Conservation (phyloP, 441 rosid species). For the Syzygium syzygioides region DNA sequence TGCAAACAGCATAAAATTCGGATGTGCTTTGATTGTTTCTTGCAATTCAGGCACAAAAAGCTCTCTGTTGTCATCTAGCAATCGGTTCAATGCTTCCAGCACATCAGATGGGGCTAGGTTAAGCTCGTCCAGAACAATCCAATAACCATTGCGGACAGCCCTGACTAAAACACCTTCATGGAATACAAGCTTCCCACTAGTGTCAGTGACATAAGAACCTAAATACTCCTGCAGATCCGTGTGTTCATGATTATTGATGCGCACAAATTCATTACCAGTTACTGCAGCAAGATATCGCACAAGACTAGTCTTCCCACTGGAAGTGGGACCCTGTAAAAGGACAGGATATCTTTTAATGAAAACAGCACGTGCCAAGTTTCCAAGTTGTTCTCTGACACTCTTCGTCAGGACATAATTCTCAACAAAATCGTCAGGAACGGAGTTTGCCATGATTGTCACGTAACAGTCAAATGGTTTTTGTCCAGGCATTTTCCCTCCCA, state of each 20-base stretch:
- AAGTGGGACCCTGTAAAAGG: conserved; percentile 96
- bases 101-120: conserved; percentile 99
- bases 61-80: conserved; percentile 98
- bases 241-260: conserved; percentile 97
- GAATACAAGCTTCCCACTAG: conserved; percentile 85
- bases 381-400: conserved; percentile 71
- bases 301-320: conserved; percentile 99
- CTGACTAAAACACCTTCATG: conserved; percentile 95
- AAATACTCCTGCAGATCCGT: conserved; percentile 95
- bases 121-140: conserved; percentile 97
- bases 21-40: conserved; percentile 83
- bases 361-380: conserved; percentile 80
- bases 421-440: conserved; percentile 34
- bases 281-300: conserved; percentile 90
- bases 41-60: conserved; percentile 86
- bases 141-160: conserved; percentile 88
- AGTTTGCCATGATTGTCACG: conserved; percentile 27
- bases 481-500: conserved; percentile 41
- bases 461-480: conserved; percentile 37
- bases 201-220: conserved; percentile 85
- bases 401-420: conserved; percentile 68
- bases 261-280: conserved; percentile 87
- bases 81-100: conserved; percentile 86
- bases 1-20: conserved; percentile 96
- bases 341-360: conserved; percentile 84